Evolutionary conservation across 345 rosid genomes (phyloP).

Genomic region (Hypericum androsaemum): DNA sequence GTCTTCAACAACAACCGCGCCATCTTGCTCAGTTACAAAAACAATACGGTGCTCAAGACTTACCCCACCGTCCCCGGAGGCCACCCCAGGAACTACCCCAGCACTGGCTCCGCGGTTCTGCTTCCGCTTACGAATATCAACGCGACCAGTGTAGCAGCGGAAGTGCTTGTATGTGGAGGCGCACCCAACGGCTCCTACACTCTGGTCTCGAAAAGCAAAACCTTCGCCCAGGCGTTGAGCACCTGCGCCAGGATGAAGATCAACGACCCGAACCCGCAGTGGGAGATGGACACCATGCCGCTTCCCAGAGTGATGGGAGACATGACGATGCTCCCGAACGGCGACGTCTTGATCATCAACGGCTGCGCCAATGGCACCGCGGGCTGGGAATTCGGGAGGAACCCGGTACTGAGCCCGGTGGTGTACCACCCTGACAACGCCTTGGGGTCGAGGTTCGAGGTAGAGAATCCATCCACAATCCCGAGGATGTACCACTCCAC

Average conservation of each 20-base stretch:
- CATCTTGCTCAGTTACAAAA: conserved; percentile 40
- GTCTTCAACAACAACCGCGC: conserved; percentile 74
- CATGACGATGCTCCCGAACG: conserved; percentile 69
- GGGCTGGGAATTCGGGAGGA: conserved; percentile 62
- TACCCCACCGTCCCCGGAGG: conserved; percentile 58
- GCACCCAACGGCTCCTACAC: conserved; percentile 52
- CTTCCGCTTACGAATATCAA: conserved; percentile 43
- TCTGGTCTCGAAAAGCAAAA: conserved; percentile 12
- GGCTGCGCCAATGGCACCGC: conserved; percentile 56
- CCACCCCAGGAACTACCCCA: conserved; percentile 70
- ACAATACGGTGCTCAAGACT: conserved; percentile 38
- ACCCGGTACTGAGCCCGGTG: conserved; percentile 53
- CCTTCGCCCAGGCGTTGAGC: conserved; percentile 47
- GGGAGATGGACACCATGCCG: conserved; percentile 78
- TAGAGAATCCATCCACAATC: conserved; percentile 32
- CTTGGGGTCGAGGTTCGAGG: conserved; percentile 36
- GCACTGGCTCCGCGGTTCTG: conserved; percentile 72
- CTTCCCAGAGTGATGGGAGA: conserved; percentile 69
- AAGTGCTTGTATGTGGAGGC: conserved; percentile 74
- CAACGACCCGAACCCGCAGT: conserved; percentile 52
- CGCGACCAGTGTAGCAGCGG: conserved; percentile 28
- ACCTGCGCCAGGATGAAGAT: conserved; percentile 69
- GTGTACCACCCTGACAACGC: conserved; percentile 39
- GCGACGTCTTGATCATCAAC: conserved; percentile 61
- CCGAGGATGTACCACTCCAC: conserved; percentile 92